Base-by-base conservation (phyloP, 2,329 filamentous ascomycete species). In the Emergomyces pasteurianus region DNA sequence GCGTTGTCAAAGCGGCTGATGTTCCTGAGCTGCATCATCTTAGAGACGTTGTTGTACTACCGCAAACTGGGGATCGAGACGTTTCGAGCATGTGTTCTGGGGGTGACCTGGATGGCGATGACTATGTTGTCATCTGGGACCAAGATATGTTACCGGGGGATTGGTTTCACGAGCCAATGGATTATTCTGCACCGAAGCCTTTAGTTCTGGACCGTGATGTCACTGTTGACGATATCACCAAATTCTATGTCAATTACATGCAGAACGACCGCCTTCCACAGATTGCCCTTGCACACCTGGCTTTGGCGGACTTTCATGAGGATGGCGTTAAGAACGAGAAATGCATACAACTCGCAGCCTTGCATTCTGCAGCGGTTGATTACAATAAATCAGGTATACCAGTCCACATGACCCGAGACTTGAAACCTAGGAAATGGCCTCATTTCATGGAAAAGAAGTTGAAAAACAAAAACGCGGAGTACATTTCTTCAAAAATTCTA, bases 81-180 rank as follows among this genome's bases (percentile, higher is more conserved):
- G 77, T 99, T 26, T 85, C 92, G 0, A 91, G 88, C 68, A 97
- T 97, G 92, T 91, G 94, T 65, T 96, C 94, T 3, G 94, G 94
- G 1, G 94, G 94, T 0, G 94, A 99, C 69, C 81, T 99, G 0
- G 94, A 99, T 69, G 94, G 94, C 0, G 94, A 99, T 68, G 94
- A 99, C 70, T 99, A 91, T 71, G 86, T 97, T 60, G 85, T 97
- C 5, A 87, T 96, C 53, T 99, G 94, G 92, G 92, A 99, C 66
- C 72, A 80, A 26, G 81, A 83, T 16, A 77, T 99, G 7, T 78
- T 95, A 31, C 90, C 90, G 0, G 65, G 73, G 0, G 75, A 82
- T 58, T 89, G 88, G 83, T 89, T 94, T 65, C 78, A 83, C 40
- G 76, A 81, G 0, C 86, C 94, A 0, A 96, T 97, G 90, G 81